Evolutionary conservation across 2,329 filamentous ascomycete species (phyloP).

Genomic region (Ramichloridium luteum): DNA sequence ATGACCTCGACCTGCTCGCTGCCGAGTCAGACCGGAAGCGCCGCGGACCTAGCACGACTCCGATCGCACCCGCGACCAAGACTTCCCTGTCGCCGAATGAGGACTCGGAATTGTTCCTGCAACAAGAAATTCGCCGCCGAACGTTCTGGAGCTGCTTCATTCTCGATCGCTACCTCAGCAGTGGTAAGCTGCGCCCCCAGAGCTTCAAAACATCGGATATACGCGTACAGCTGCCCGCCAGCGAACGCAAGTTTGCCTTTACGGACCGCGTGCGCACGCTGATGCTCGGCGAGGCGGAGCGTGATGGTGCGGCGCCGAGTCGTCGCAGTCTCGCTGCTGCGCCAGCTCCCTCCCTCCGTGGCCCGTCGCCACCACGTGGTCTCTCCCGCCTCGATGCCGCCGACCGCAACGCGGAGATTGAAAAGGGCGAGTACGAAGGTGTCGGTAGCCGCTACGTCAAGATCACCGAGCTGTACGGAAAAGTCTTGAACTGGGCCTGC

Average conservation of each 20-base stretch:
- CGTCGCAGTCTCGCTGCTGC: conserved; percentile 22
- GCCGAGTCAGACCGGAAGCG: too few relatives aligned
- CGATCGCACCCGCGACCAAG: too few relatives aligned
- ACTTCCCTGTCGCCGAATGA: conserved; percentile 26
- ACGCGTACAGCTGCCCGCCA: conserved; percentile 54
- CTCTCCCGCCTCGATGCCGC: conserved; percentile 8
- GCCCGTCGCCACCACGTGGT: conserved; percentile 10
- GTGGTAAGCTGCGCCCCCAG: conserved; percentile 48
- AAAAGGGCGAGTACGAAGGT: conserved; percentile 36
- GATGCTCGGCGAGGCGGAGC: conserved; percentile 34
- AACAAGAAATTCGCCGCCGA: conserved; percentile 52
- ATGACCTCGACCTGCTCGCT: too few relatives aligned
- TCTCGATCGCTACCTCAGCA: conserved; percentile 56
- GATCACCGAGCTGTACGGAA: conserved; percentile 43
- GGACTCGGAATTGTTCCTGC: conserved; percentile 38
- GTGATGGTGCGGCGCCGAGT: conserved; percentile 22
- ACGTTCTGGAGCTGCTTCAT: conserved; percentile 68
- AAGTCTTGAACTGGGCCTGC: conserved; percentile 45
- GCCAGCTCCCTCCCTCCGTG: conserved; percentile 10
- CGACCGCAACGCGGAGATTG: conserved; percentile 21
- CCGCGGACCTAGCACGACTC: too few relatives aligned
- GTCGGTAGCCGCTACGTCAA: conserved; percentile 41
- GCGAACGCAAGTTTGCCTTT: conserved; percentile 52
- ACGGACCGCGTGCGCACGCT: conserved; percentile 45
- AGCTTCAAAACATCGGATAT: conserved; percentile 49